Evolutionary conservation across 2,329 filamentous ascomycete genomes (phyloP).

Genomic region (Ophiostoma tasmaniense): DNA sequence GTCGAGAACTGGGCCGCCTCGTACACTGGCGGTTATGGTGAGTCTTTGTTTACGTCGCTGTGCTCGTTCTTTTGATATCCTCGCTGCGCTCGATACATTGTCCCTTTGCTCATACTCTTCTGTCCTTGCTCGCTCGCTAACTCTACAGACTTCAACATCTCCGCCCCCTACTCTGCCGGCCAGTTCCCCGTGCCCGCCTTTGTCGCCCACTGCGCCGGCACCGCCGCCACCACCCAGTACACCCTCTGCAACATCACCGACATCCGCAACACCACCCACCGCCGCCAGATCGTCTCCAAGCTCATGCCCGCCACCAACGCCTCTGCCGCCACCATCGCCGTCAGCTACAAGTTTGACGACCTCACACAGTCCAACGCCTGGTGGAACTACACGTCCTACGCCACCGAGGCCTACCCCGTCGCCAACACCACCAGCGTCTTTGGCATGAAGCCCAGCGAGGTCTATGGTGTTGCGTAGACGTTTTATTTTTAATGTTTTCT

Average conservation of each 20-base stretch:
- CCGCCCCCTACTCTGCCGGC: constrained; percentile 24
- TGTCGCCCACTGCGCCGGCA: constrained; percentile 27
- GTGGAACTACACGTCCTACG: constrained; percentile 18
- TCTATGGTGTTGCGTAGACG: neutral
- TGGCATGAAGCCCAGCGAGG: neutral
- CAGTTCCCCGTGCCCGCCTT: constrained; percentile 26
- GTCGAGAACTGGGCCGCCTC: neutral
- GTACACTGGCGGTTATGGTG: neutral
- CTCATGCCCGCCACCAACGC: constrained; percentile 23
- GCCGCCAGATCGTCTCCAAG: constrained; percentile 25
- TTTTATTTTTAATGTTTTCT: neutral
- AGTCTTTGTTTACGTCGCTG: neutral
- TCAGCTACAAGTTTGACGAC: constrained; percentile 27
- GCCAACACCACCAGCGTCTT: neutral
- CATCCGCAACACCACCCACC: constrained; percentile 21
- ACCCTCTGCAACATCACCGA: constrained; percentile 23
- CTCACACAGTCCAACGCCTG: constrained; percentile 15
- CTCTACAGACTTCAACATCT: constrained; percentile 25
- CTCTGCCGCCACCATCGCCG: constrained; percentile 25
- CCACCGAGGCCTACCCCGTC: constrained; percentile 11
- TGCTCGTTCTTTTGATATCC: neutral
- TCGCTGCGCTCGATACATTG: neutral
- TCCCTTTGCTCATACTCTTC: no score
- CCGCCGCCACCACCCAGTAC: constrained; percentile 24
- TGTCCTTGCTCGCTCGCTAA: neutral